phyloP scores from a whole-genome alignment of 164 flowering plant species.

The Sedum album region DNA sequence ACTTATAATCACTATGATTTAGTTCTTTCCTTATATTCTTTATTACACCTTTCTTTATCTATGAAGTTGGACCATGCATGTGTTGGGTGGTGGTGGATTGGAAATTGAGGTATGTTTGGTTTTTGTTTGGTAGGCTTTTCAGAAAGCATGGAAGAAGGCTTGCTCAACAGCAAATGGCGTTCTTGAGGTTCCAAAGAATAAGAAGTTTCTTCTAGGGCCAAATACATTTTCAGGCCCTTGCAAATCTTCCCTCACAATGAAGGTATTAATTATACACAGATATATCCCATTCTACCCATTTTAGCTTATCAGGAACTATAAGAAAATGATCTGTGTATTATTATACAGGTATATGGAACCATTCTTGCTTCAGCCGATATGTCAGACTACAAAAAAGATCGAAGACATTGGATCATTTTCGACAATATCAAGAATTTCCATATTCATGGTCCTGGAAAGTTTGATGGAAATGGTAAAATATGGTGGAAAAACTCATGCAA shows the following conservation, averaged over 20 bases:
- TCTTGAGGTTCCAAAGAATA: constrained; percentile 24
- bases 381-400: constrained; percentile 20
- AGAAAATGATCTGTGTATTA: neutral
- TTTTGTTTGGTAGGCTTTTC: constrained; percentile 22
- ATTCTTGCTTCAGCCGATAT: constrained; percentile 19
- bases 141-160: constrained; percentile 30
- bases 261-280: constrained; percentile 13
- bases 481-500: constrained; percentile 55
- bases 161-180: constrained; percentile 19
- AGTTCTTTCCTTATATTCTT: neutral
- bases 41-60: neutral
- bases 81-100: neutral
- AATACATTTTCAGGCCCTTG: constrained; percentile 34
- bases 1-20: neutral
- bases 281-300: neutral
- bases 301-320: neutral
- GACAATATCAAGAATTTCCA: constrained; percentile 22
- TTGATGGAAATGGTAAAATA: constrained; percentile 46
- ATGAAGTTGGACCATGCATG: neutral
- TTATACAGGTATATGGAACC: constrained; percentile 23
- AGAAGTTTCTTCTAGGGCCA: constrained; percentile 23
- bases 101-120: neutral
- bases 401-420: constrained; percentile 33
- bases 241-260: constrained; percentile 16
- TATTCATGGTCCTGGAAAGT: constrained; percentile 46